Conservation (phyloP, 192 early-diverging fungal species). For the Chytriomyces sp. region DNA sequence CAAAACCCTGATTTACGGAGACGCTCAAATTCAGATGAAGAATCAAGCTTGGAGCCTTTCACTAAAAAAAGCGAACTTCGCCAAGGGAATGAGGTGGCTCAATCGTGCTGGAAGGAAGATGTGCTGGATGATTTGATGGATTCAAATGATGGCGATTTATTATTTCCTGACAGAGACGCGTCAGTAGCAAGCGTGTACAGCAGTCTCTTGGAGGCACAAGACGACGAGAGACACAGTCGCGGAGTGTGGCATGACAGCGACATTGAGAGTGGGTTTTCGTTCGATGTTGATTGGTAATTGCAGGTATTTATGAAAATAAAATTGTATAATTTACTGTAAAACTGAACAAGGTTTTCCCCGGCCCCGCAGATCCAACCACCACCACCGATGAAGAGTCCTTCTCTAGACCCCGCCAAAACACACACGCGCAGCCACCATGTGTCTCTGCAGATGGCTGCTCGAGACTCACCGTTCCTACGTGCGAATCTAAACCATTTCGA, state of each 20-base stretch:
- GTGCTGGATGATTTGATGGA: background rate
- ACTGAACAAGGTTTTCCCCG: background rate
- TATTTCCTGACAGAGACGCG: background rate
- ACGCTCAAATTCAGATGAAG: background rate
- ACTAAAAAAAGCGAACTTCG: background rate
- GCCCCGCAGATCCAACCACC: background rate
- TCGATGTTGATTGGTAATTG: no score
- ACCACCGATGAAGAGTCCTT: slow-evolving; percentile 11
- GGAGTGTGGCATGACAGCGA: no score
- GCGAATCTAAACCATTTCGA: slow-evolving; percentile 33
- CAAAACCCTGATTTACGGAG: background rate
- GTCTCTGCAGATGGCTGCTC: slow-evolving; percentile 32
- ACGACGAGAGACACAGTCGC: no score
- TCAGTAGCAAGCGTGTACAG: no score
- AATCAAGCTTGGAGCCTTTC: background rate
- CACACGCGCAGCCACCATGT: slow-evolving; percentile 28
- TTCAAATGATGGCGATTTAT: background rate
- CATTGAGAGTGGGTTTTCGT: no score
- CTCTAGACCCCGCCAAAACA: slow-evolving; percentile 16
- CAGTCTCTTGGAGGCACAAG: no score
- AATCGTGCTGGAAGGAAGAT: background rate
- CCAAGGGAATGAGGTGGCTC: background rate
- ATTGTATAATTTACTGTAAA: background rate
- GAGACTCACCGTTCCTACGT: slow-evolving; percentile 30
- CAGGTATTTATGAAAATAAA: background rate